A percentile compares a stretch with the other conserved stretches of the same genome.
Evolutionary conservation across 2,329 filamentous ascomycete species (phyloP).

Genomic region (Ophiocordyceps camponoti-floridani): DNA sequence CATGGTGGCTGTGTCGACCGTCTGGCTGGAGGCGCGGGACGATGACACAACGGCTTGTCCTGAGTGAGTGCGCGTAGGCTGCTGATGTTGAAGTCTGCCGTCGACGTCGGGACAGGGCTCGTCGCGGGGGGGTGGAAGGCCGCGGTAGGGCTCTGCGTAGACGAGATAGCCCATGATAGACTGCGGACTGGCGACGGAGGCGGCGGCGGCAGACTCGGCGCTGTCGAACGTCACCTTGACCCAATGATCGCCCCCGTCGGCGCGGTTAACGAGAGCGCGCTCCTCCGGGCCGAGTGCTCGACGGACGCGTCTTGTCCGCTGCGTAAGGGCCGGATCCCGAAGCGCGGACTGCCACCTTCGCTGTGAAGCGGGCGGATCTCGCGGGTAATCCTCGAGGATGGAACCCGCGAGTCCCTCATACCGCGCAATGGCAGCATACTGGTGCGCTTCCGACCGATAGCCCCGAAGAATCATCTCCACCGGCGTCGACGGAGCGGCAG

Average conservation of each 20-base stretch:
- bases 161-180: slow-evolving; percentile 52
- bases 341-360: slow-evolving; percentile 57
- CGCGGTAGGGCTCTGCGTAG: slow-evolving; percentile 52
- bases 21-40: slow-evolving; percentile 34
- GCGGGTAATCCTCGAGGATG: slow-evolving; percentile 86
- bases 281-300: slow-evolving; percentile 52
- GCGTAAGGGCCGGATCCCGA: slow-evolving; percentile 52
- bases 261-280: slow-evolving; percentile 61
- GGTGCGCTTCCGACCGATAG: slow-evolving; percentile 44
- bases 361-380: slow-evolving; percentile 57
- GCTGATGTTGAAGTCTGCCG: slow-evolving; percentile 7
- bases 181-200: slow-evolving; percentile 53
- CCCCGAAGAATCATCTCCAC: slow-evolving; percentile 75
- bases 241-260: slow-evolving; percentile 78
- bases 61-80: slow-evolving; percentile 8
- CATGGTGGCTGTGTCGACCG: slow-evolving; percentile 38
- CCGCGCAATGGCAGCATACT: slow-evolving; percentile 78
- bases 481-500: slow-evolving; percentile 14
- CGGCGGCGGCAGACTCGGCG: slow-evolving; percentile 49
- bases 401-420: slow-evolving; percentile 74
- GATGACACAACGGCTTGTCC: background rate
- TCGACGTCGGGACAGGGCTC: slow-evolving; percentile 39
- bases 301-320: slow-evolving; percentile 17
- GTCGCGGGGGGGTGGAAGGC: slow-evolving; percentile 45
- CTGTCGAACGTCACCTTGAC: slow-evolving; percentile 75